Evolutionary conservation across 2,329 filamentous ascomycete species (phyloP).

Genomic region (Aspergillus candidus): DNA sequence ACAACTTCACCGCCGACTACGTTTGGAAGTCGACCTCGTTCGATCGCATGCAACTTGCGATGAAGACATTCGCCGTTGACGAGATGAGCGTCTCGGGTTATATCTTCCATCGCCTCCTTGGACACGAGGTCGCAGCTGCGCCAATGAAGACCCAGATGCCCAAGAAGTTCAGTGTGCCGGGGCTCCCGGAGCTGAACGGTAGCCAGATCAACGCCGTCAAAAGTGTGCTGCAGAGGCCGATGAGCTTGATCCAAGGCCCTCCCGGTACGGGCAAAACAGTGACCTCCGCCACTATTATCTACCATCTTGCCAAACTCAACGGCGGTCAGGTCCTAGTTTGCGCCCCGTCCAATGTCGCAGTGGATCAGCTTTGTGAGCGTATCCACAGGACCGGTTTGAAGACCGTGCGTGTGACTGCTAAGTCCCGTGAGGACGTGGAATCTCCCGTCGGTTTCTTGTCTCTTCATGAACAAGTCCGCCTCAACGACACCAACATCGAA

Average conservation of each 20-base stretch:
- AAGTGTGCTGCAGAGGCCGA: constrained; percentile 83
- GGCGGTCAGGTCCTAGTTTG: constrained; percentile 93
- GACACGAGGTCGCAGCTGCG: constrained; percentile 87
- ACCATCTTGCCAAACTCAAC: constrained; percentile 92
- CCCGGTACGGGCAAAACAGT: constrained; percentile 98
- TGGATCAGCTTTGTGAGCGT: constrained; percentile 95
- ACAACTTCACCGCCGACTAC: constrained; percentile 97
- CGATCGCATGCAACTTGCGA: constrained; percentile 96
- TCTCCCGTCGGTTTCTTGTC: constrained; percentile 96
- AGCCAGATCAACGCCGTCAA: constrained; percentile 97
- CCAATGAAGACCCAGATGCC: constrained; percentile 94
- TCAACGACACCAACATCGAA: constrained; percentile 95
- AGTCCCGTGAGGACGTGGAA: constrained; percentile 96
- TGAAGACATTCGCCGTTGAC: constrained; percentile 98
- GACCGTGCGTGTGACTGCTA: constrained; percentile 95
- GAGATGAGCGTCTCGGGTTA: constrained; percentile 98
- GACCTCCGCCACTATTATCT: constrained; percentile 97
- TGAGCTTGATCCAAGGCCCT: constrained; percentile 93
- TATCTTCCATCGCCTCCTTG: constrained; percentile 94
- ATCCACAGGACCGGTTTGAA: constrained; percentile 93
- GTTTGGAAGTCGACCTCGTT: constrained; percentile 99
- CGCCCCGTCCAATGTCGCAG: constrained; percentile 95
- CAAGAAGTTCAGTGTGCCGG: constrained; percentile 93
- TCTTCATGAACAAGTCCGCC: constrained; percentile 91
- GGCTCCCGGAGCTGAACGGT: constrained; percentile 86